These are phyloP conservation scores for Naganishia friedmannii DNA, from an alignment of 768 basidiomycete species.

Conservation along the genomic window DNA sequence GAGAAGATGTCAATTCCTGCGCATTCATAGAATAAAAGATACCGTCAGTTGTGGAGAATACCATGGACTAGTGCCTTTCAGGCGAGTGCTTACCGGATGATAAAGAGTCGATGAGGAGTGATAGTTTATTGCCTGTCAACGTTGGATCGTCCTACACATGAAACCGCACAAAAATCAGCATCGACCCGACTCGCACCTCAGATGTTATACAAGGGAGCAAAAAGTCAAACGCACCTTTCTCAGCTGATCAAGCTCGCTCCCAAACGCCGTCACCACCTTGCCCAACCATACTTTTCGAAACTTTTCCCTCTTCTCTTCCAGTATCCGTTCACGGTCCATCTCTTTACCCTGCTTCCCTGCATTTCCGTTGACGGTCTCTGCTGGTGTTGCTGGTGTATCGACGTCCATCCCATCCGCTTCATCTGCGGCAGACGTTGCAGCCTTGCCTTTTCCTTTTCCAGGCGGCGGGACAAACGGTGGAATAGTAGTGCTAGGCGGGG, in stretches of 20 bases:
- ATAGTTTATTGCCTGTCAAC: conserved; percentile 24
- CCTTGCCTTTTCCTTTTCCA: conserved; percentile 15
- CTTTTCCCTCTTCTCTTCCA: conserved; percentile 25
- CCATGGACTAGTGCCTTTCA: too few relatives aligned
- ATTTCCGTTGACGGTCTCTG: conserved; percentile 20
- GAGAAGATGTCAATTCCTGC: conserved; percentile 28
- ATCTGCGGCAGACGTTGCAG: not conserved
- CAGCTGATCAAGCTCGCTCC: conserved; percentile 31
- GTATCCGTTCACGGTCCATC: conserved; percentile 17
- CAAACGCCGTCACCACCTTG: conserved; percentile 36
- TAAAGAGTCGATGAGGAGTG: conserved; percentile 33
- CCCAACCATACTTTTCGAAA: conserved; percentile 40
- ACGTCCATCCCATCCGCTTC: conserved; percentile 14
- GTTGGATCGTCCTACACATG: conserved; percentile 29
- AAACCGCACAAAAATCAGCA: not conserved
- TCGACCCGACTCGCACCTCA: too few relatives aligned
- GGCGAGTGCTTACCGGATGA: conserved; percentile 27
- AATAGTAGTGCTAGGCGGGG: conserved; percentile 15
- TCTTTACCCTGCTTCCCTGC: conserved; percentile 34
- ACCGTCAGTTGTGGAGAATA: not conserved
- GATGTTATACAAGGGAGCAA: not conserved
- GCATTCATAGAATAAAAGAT: not conserved
- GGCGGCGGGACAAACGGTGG: conserved; percentile 22
- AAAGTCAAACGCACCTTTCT: conserved; percentile 23
- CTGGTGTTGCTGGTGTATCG: conserved; percentile 21